phyloP scores from a whole-genome alignment of 2,329 filamentous ascomycete genomes.

The Arthroderma sp. region DNA sequence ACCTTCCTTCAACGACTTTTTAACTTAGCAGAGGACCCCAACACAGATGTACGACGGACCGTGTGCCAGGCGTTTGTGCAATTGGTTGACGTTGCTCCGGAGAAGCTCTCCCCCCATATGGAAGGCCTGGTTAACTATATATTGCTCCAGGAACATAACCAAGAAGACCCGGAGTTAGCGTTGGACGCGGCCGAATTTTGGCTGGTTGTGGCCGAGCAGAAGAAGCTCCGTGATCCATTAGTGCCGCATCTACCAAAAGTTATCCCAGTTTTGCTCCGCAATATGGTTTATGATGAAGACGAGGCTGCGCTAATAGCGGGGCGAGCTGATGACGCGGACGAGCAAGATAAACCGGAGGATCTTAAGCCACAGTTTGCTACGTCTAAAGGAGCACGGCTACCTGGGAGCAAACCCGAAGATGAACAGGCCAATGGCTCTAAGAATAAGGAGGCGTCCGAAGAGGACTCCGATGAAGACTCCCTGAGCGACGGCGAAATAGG shows the following conservation, averaged over 20 bases:
- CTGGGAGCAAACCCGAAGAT: slow-evolving; percentile 34
- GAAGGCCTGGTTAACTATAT: slow-evolving; percentile 84
- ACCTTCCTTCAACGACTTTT: slow-evolving; percentile 73
- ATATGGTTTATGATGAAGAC: slow-evolving; percentile 93
- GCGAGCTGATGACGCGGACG: slow-evolving; percentile 77
- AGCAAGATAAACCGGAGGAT: slow-evolving; percentile 80
- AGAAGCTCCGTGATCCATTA: slow-evolving; percentile 61
- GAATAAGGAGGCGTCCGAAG: slow-evolving; percentile 38
- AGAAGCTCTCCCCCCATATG: slow-evolving; percentile 82
- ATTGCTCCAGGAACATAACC: slow-evolving; percentile 69
- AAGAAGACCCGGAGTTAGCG: slow-evolving; percentile 74
- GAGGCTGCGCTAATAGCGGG: slow-evolving; percentile 76
- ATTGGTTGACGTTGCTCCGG: slow-evolving; percentile 77
- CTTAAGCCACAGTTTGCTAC: slow-evolving; percentile 88
- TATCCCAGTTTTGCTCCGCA: slow-evolving; percentile 78
- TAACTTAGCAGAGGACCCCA: slow-evolving; percentile 60
- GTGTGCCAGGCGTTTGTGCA: slow-evolving; percentile 90
- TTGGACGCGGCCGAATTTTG: slow-evolving; percentile 96
- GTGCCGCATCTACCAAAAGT: slow-evolving; percentile 70
- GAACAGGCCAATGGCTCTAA: slow-evolving; percentile 27
- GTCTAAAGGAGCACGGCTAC: slow-evolving; percentile 46
- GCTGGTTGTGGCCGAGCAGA: slow-evolving; percentile 83
- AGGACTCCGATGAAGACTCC: slow-evolving; percentile 55
- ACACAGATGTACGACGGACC: slow-evolving; percentile 72
- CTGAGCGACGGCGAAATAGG: slow-evolving; percentile 77